Evolutionary conservation across 2,329 filamentous ascomycete species (phyloP).

Genomic region (Pseudocercospora musae): DNA sequence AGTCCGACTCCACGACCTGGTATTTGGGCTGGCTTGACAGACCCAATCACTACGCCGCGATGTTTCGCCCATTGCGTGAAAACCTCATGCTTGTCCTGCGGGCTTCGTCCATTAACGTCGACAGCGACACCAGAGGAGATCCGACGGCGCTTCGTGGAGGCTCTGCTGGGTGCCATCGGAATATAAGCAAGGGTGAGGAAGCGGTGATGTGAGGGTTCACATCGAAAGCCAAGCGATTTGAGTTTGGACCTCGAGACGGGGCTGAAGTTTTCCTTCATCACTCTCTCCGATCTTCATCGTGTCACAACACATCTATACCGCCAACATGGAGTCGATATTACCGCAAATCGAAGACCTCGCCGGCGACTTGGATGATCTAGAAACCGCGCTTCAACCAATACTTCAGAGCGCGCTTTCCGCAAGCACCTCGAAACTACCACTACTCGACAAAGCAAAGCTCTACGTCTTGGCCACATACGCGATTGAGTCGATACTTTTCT

Average conservation of each 20-base stretch:
- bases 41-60: slow-evolving; percentile 64
- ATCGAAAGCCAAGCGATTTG: neutral
- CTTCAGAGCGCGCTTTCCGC: slow-evolving; percentile 62
- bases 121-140: neutral
- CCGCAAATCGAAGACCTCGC: slow-evolving; percentile 70
- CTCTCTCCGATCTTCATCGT: neutral
- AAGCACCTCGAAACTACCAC: slow-evolving; percentile 72
- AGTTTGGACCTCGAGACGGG: neutral
- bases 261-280: neutral
- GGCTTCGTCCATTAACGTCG: neutral
- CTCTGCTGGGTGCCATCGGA: neutral
- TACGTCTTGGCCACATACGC: slow-evolving; percentile 85
- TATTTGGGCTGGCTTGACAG: slow-evolving; percentile 64
- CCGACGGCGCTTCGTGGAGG: slow-evolving; percentile 11
- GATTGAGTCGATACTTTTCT: slow-evolving; percentile 86
- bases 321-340: slow-evolving; percentile 54
- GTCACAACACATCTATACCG: neutral
- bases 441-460: slow-evolving; percentile 94
- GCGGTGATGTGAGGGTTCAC: neutral
- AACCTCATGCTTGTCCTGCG: slow-evolving; percentile 42
- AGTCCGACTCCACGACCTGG: slow-evolving; percentile 75
- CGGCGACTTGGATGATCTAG: slow-evolving; percentile 70
- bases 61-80: slow-evolving; percentile 67
- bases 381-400: slow-evolving; percentile 71
- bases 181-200: neutral